phyloP scores from a whole-genome alignment of 2,329 filamentous ascomycete species.

The Hypoxylon sp. region DNA sequence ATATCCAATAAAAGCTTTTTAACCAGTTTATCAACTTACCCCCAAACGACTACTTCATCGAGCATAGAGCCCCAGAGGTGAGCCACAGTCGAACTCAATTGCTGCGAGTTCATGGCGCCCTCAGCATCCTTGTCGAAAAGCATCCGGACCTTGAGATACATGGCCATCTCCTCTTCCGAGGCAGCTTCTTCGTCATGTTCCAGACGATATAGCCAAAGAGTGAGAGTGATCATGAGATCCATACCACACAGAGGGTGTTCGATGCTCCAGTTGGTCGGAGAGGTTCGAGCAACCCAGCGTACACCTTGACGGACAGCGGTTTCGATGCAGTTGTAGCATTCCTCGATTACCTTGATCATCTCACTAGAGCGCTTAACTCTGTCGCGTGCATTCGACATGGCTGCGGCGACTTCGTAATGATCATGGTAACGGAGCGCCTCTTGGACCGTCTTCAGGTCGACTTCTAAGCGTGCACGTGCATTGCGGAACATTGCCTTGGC shows the following conservation, averaged over 20 bases:
- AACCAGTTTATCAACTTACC: slow-evolving; percentile 79
- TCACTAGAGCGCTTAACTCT: slow-evolving; percentile 95
- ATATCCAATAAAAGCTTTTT: not conserved
- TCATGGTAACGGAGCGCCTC: slow-evolving; percentile 98
- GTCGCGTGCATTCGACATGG: slow-evolving; percentile 95
- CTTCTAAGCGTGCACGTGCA: slow-evolving; percentile 90
- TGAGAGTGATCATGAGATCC: slow-evolving; percentile 98
- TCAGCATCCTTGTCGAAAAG: slow-evolving; percentile 93
- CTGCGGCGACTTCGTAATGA: slow-evolving; percentile 94
- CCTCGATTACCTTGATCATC: slow-evolving; percentile 98
- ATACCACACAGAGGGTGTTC: slow-evolving; percentile 97
- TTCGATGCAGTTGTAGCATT: slow-evolving; percentile 98
- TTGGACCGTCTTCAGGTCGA: slow-evolving; percentile 95
- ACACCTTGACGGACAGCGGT: slow-evolving; percentile 95
- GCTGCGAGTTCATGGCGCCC: slow-evolving; percentile 81
- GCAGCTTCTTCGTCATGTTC: slow-evolving; percentile 98
- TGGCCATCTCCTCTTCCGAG: slow-evolving; percentile 84
- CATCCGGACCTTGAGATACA: slow-evolving; percentile 93
- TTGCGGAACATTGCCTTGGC: slow-evolving; percentile 98
- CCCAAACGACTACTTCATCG: slow-evolving; percentile 99
- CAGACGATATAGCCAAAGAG: slow-evolving; percentile 97
- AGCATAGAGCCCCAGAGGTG: slow-evolving; percentile 98
- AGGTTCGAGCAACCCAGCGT: slow-evolving; percentile 97
- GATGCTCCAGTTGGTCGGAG: slow-evolving; percentile 98
- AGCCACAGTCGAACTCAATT: slow-evolving; percentile 92